Conservation (phyloP, 176 grass and related monocot species). For the Phoenix roebelenii region DNA sequence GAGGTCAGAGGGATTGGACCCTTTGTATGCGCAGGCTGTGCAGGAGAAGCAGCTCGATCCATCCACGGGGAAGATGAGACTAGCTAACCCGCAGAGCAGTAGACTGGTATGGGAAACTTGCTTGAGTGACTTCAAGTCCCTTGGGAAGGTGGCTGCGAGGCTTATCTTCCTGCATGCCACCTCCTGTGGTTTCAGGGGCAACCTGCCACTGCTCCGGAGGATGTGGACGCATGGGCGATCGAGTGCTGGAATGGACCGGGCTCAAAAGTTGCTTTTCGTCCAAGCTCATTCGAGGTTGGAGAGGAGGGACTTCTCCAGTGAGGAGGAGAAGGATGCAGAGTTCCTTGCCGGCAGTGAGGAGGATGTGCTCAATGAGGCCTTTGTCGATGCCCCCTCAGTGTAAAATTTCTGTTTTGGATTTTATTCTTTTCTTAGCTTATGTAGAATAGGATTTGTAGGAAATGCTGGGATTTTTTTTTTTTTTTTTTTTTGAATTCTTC, state of each 20-base stretch:
- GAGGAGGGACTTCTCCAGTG: not conserved
- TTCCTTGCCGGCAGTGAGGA: not conserved
- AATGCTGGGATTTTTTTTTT: not conserved
- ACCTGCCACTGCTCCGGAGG: conserved; percentile 40
- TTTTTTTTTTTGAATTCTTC: not conserved
- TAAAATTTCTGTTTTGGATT: not conserved
- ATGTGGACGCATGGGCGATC: not conserved
- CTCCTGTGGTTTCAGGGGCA: conserved; percentile 39
- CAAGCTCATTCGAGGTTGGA: not conserved
- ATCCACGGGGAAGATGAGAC: conserved; percentile 67
- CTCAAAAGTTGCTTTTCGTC: not conserved
- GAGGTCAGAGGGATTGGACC: conserved; percentile 79
- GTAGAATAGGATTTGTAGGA: conserved; percentile 2
- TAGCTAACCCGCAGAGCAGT: conserved; percentile 87
- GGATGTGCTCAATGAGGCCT: not conserved
- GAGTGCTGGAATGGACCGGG: not conserved
- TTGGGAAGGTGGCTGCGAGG: conserved; percentile 66
- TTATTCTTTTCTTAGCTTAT: not conserved
- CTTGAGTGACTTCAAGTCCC: conserved; percentile 70
- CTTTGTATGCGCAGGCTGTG: conserved; percentile 79
- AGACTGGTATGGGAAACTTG: conserved; percentile 85
- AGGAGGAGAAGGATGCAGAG: not conserved
- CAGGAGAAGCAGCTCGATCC: conserved; percentile 82
- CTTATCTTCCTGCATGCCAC: conserved; percentile 91
- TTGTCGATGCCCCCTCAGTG: not conserved